Percentiles rank a stretch among this genome's conserved stretches.
phyloP scores from a whole-genome alignment of 129 eudicot species.

The Scalesia atractyloides region DNA sequence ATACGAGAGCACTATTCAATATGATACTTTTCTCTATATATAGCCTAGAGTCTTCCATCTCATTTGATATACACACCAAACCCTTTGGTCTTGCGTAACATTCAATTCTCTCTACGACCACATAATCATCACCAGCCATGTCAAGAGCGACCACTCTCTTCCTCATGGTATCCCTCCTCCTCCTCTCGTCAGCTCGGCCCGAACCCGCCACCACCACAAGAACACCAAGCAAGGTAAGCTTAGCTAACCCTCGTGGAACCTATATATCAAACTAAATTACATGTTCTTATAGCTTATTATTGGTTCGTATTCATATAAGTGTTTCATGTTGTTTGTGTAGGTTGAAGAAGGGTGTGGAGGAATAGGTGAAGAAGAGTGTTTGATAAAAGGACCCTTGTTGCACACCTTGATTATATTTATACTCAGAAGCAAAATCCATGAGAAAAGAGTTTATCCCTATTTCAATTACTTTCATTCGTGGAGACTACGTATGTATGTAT shows the following conservation, averaged over 20 bases:
- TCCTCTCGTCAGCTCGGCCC: conserved; percentile 34
- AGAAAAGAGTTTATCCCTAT: not conserved
- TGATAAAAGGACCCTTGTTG: conserved; percentile 61
- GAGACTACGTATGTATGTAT: not conserved
- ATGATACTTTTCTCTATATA: conserved; percentile 8
- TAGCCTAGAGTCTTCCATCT: conserved; percentile 4
- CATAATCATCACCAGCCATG: conserved; percentile 31
- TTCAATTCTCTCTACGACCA: conserved; percentile 22
- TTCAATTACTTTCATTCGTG: not conserved
- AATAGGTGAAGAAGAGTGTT: conserved; percentile 55
- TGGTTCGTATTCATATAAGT: not conserved
- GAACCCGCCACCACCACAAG: conserved; percentile 23
- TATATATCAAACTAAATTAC: not conserved
- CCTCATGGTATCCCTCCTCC: conserved; percentile 34
- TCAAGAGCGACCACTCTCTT: conserved; percentile 33
- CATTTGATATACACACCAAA: conserved; percentile 26
- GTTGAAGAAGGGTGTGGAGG: conserved; percentile 44
- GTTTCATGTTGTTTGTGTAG: conserved; percentile 25
- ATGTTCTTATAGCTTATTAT: not conserved
- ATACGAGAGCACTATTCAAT: not conserved
- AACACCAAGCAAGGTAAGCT: conserved; percentile 38
- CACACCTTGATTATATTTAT: conserved; percentile 69
- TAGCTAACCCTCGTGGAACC: conserved; percentile 5
- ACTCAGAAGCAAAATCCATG: conserved; percentile 53
- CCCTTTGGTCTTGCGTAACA: conserved; percentile 25